Evolutionary conservation across 108 stramenopile species (phyloP).

Genomic region (Schizochytrium sp.): DNA sequence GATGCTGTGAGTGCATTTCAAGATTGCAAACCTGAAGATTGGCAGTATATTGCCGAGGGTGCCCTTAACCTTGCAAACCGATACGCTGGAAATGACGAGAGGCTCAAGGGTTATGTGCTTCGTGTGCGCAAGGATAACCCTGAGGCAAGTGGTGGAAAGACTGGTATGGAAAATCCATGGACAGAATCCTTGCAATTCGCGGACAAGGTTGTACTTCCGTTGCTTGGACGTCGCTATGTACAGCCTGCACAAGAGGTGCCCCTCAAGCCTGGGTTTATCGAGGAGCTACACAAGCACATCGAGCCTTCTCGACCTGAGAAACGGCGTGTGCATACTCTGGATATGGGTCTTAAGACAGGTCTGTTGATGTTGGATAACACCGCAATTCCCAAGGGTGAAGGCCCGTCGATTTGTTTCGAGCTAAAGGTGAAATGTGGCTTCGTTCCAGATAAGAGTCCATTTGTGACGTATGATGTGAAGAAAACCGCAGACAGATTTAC

Average conservation of each 20-base stretch:
- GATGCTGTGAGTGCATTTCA: neutral
- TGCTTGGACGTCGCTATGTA: slow-evolving; percentile 45
- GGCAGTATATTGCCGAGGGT: slow-evolving; percentile 51
- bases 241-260: slow-evolving; percentile 48
- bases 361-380: slow-evolving; percentile 54
- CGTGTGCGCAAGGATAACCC: slow-evolving; percentile 59
- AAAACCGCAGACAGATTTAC: neutral
- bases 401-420: slow-evolving; percentile 53
- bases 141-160: slow-evolving; percentile 43
- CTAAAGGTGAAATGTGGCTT: slow-evolving; percentile 59
- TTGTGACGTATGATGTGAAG: slow-evolving; percentile 50
- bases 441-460: neutral
- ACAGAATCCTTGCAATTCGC: slow-evolving; percentile 37
- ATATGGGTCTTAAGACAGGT: slow-evolving; percentile 41
- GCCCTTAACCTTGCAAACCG: slow-evolving; percentile 51
- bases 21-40: slow-evolving; percentile 32
- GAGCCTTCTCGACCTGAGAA: slow-evolving; percentile 30
- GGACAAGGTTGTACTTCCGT: neutral
- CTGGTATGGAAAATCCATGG: slow-evolving; percentile 18
- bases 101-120: slow-evolving; percentile 30
- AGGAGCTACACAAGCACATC: slow-evolving; percentile 39
- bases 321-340: slow-evolving; percentile 33
- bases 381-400: slow-evolving; percentile 10
- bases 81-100: slow-evolving; percentile 12
- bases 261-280: neutral